These are phyloP conservation scores for Chaetoceros tenuissimus DNA, from an alignment of 108 stramenopile genomes.

Conservation along the genomic window DNA sequence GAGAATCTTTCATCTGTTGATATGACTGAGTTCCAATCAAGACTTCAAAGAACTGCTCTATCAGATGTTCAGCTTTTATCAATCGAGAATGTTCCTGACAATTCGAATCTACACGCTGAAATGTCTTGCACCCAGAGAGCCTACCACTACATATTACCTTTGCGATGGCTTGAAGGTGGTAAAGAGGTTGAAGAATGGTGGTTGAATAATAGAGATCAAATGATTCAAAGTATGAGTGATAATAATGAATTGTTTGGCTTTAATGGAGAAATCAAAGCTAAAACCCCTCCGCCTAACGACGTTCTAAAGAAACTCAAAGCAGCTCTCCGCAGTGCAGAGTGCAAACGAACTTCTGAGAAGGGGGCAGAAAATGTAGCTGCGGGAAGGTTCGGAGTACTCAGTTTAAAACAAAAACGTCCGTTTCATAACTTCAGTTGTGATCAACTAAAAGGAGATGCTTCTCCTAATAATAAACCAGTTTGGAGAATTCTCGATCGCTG, in stretches of 20 bases:
- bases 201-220: slow-evolving; percentile 7
- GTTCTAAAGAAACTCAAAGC: slow-evolving; percentile 14
- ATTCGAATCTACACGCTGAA: slow-evolving; percentile 54
- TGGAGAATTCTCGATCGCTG: slow-evolving; percentile 62
- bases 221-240: neutral
- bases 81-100: slow-evolving; percentile 1
- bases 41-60: neutral
- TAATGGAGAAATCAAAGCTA: slow-evolving; percentile 2
- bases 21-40: neutral
- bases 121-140: slow-evolving; percentile 50
- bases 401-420: slow-evolving; percentile 34
- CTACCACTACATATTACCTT: slow-evolving; percentile 60
- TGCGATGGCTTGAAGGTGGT: slow-evolving; percentile 44
- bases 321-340: slow-evolving; percentile 20
- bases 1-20: neutral
- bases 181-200: slow-evolving; percentile 22
- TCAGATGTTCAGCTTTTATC: neutral
- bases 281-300: slow-evolving; percentile 15
- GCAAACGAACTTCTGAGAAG: slow-evolving; percentile 2
- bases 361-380: slow-evolving; percentile 20
- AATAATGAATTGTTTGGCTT: neutral
- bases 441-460: slow-evolving; percentile 35
- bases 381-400: slow-evolving; percentile 58
- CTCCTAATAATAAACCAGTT: slow-evolving; percentile 54
- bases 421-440: slow-evolving; percentile 73